phyloP scores from a whole-genome alignment of 768 basidiomycete genomes.

The Russula brevipes region DNA sequence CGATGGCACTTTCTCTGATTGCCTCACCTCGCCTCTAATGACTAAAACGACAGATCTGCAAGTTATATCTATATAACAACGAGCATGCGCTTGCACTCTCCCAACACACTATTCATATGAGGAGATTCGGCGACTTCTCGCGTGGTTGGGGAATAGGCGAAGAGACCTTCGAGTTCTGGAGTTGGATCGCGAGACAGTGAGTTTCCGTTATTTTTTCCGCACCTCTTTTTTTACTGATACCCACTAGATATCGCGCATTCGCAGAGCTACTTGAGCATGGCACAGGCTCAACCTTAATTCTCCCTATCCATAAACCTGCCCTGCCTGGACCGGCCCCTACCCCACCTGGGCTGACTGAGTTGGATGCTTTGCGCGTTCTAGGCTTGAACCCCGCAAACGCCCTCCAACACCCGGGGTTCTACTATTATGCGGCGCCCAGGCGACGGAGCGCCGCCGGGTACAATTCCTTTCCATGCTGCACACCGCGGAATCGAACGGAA shows the following conservation, averaged over 20 bases:
- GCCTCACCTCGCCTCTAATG: background rate
- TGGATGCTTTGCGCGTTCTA: slow-evolving; percentile 55
- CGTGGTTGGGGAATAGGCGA: slow-evolving; percentile 94
- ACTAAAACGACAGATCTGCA: slow-evolving; percentile 57
- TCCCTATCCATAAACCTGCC: slow-evolving; percentile 54
- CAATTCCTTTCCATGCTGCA: slow-evolving; percentile 58
- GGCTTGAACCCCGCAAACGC: slow-evolving; percentile 78
- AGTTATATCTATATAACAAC: slow-evolving; percentile 86
- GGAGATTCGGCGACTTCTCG: slow-evolving; percentile 80
- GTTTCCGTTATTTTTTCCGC: slow-evolving; percentile 30
- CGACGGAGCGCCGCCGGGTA: slow-evolving; percentile 70
- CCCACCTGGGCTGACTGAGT: slow-evolving; percentile 40
- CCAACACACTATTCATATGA: slow-evolving; percentile 81
- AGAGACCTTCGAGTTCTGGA: slow-evolving; percentile 96
- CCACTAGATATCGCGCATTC: slow-evolving; percentile 72
- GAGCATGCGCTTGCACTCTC: slow-evolving; percentile 77
- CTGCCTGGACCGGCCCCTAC: slow-evolving; percentile 29
- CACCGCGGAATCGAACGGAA: slow-evolving; percentile 43
- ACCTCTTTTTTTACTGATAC: background rate
- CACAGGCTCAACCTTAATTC: slow-evolving; percentile 51
- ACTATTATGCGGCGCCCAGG: slow-evolving; percentile 88
- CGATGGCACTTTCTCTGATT: background rate
- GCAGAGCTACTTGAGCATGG: slow-evolving; percentile 90
- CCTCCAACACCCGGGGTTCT: slow-evolving; percentile 88
- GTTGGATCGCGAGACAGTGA: slow-evolving; percentile 90